These are phyloP conservation scores for Schwanniomyces occidentalis DNA, from an alignment of 805 yeast species.

Conservation along the genomic window DNA sequence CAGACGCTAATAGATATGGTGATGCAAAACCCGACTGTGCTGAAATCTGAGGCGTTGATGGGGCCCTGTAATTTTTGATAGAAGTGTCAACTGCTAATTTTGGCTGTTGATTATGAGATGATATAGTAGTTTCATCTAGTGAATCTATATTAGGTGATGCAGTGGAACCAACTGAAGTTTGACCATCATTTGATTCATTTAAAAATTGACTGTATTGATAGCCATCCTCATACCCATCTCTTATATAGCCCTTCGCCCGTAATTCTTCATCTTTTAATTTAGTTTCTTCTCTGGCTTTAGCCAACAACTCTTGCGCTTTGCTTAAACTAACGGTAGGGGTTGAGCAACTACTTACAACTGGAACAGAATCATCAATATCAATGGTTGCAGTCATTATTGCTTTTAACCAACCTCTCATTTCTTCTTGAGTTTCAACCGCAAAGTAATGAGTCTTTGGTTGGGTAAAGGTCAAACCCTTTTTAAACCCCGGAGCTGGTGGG, in stretches of 20 bases:
- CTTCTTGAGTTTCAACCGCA: constrained; percentile 89
- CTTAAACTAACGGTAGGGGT: constrained; percentile 92
- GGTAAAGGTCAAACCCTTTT: constrained; percentile 92
- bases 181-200: constrained; percentile 19
- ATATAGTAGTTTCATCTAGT: constrained; percentile 32
- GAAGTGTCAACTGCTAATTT: constrained; percentile 36
- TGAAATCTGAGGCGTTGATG: constrained; percentile 38
- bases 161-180: constrained; percentile 26
- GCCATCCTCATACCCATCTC: constrained; percentile 23
- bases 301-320: constrained; percentile 82
- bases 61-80: constrained; percentile 21
- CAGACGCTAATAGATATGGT: constrained; percentile 68
- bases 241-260: constrained; percentile 40
- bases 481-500: constrained; percentile 98
- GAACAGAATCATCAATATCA: constrained; percentile 89
- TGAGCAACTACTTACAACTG: constrained; percentile 87
- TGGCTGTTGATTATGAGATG: constrained; percentile 23
- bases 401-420: constrained; percentile 93
- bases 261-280: constrained; percentile 52
- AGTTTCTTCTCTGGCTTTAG: constrained; percentile 78
- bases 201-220: constrained; percentile 8
- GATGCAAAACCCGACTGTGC: constrained; percentile 56
- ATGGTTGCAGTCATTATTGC: constrained; percentile 95
- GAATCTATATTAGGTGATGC: constrained; percentile 33
- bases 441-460: constrained; percentile 95